Evolutionary conservation across 2,329 filamentous ascomycete species (phyloP), one percentile per base, ranked within the genome.

Genomic region (Trichoderma sp.): DNA sequence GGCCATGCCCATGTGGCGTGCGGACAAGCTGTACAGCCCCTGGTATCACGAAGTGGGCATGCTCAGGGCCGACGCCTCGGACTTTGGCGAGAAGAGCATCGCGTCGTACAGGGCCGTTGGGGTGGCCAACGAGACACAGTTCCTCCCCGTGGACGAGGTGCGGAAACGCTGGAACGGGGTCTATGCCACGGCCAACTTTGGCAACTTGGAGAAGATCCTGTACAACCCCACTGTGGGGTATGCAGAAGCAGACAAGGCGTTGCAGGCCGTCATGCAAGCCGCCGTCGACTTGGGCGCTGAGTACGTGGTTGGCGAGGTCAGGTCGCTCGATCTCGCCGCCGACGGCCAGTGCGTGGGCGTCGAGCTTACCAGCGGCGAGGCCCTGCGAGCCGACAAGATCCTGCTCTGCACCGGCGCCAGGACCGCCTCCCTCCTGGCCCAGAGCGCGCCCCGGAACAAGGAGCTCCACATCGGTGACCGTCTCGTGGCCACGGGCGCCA

Each of bases 11-110:
- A 68, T 71, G 58, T 80, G 78, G 78, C 71, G 76, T 43, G 56
- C 69, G 19, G 78, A 83, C 56, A 79, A 81, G 1, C 77, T 87
- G n/a, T 85, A 84, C 75, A 79, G 78, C 55, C 62, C 71, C 5
- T 82, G 77, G 67, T 88, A 86, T 71, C 83, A 88, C 70, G 80
- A 83, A 68, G 84, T 84, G 0, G 85, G 86, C 10, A 85, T 86
- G 84, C 72, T 79, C 6, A 73, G 78, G 41, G 78, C 73, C 10
- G 78, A 80, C 63, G 66, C 73, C 1, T 74, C 74, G 30, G 77
- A 81, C 52, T 78, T 85, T 65, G 81, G 81, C 2, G 70, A 75
- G 19, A 74, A 79, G 43, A 75, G 86, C 54, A 70, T 84, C 1
- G 69, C 77, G 3, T 74, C 75, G 0, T 74, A 79, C 70, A 69